Conservation (phyloP, 441 rosid genomes). For the Pelargonium myrrhifolium region DNA sequence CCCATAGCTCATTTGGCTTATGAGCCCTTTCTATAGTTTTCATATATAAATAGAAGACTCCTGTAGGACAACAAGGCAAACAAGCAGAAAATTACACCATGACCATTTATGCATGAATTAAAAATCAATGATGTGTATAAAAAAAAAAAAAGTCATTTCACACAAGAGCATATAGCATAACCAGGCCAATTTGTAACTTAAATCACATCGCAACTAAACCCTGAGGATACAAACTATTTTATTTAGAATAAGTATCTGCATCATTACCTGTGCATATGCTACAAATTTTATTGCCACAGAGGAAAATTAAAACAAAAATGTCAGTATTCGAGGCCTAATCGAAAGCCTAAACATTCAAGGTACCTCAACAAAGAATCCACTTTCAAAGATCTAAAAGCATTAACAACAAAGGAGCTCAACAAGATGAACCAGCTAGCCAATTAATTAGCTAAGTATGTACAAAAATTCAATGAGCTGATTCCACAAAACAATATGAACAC, state of each 20-base stretch:
- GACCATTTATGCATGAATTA: neutral
- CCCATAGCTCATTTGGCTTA: slow-evolving; percentile 81
- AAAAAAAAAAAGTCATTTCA: neutral
- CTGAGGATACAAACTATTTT: too few species aligned
- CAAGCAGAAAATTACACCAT: neutral
- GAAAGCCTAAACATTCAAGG: neutral
- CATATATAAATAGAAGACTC: slow-evolving; percentile 77
- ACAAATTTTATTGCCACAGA: too few species aligned
- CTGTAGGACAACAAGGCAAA: slow-evolving; percentile 24
- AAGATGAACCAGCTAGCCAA: neutral
- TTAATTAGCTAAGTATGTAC: neutral
- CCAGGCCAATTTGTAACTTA: too few species aligned
- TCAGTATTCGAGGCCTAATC: too few species aligned
- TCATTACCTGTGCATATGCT: too few species aligned
- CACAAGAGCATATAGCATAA: neutral
- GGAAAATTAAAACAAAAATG: too few species aligned
- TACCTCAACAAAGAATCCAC: neutral
- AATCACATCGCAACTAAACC: too few species aligned
- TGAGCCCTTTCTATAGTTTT: slow-evolving; percentile 94
- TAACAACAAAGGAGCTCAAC: neutral
- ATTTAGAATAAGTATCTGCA: too few species aligned
- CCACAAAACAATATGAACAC: neutral
- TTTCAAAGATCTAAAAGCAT: neutral
- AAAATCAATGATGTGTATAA: neutral
- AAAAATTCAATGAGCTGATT: neutral